Evolutionary conservation across 2,329 filamentous ascomycete genomes (phyloP), one percentile per base, ranked within the genome.

Genomic region (Aspergillus sp.): DNA sequence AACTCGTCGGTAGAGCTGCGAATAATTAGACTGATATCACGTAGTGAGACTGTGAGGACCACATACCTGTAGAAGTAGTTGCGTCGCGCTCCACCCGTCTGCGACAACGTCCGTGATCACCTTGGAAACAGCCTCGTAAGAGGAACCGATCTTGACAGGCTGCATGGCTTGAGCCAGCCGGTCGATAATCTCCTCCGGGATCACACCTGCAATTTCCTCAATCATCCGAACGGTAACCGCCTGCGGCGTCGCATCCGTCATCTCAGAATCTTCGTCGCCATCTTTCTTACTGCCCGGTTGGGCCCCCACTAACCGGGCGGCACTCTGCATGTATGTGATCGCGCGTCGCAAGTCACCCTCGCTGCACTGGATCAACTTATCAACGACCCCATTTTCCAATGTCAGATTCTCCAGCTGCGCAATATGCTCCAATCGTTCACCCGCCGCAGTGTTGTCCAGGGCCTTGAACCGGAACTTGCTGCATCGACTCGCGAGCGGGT

Each of bases 381-480:
- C 89, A 16, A 94, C 77, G 0, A 91, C 92, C 0, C 91, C 92
- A 9, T 87, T 80, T 56, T 91, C 90, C 29, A 97, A 73, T 38
- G 71, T 76, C 4, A 99, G 87, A 1, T 85, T 84, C 71, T 99
- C 94, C 42, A 86, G 79, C 49, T 78, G 75, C 1, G 94, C 91
- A 73, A 99, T 99, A 49, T 91, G 84, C 64, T 88, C 84, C 11
- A 99, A 76, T 50, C 95, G 80, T 65, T 81, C 84, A 63, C 85
- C 87, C 6, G 94, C 91, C 67, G 95, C 95, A 6, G 83, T 84
- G 64, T 92, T 88, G 70, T 97, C 93, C 58, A 99, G 77, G 58
- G 89, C 90, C 83, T 99, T 99, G 82, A 99, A 99, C 29, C 94
- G 82, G 71, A 99, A 99, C 75, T 99, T 99, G 73, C 87, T 91